Conservation (phyloP, 768 basidiomycete genomes). For the Candolleomyces aberdarensis region DNA sequence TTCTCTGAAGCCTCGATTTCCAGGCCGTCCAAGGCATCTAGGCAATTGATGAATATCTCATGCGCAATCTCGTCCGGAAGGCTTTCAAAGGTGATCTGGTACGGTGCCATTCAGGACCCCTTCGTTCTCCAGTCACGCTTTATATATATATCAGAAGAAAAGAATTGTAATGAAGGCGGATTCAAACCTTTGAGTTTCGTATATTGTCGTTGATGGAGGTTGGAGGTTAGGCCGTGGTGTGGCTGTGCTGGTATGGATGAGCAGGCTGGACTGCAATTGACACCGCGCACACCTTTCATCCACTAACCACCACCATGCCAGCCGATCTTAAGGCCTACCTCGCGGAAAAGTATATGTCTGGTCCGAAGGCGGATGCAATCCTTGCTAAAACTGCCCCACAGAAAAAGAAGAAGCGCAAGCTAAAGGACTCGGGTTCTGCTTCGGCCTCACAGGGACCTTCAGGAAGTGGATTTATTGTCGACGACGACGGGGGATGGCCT, state of each 20-base stretch:
- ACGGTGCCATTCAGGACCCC: too few relatives aligned
- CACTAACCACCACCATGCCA: conserved; percentile 24
- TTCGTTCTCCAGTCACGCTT: neutral
- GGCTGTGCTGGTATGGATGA: neutral
- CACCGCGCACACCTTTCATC: neutral
- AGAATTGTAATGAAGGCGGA: neutral
- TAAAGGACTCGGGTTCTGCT: conserved; percentile 13
- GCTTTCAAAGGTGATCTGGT: neutral
- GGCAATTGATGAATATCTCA: neutral
- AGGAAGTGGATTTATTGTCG: conserved; percentile 40
- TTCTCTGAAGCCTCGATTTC: too few relatives aligned
- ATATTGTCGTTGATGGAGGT: neutral
- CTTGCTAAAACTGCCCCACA: conserved; percentile 58
- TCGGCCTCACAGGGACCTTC: conserved; percentile 9
- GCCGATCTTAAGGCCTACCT: conserved; percentile 76
- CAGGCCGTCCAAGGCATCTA: neutral
- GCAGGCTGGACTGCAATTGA: neutral
- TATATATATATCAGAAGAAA: neutral
- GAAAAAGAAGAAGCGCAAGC: conserved; percentile 81
- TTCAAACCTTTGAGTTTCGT: too few relatives aligned
- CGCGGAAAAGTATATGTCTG: conserved; percentile 93
- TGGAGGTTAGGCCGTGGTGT: neutral
- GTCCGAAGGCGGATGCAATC: conserved; percentile 94
- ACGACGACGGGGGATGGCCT: conserved; percentile 72
- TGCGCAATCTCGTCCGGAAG: neutral